Percentiles rank a stretch among this genome's conserved stretches.
phyloP scores from a whole-genome alignment of 495 filamentous ascomycete species.

The Chaetomium cochliodes region DNA sequence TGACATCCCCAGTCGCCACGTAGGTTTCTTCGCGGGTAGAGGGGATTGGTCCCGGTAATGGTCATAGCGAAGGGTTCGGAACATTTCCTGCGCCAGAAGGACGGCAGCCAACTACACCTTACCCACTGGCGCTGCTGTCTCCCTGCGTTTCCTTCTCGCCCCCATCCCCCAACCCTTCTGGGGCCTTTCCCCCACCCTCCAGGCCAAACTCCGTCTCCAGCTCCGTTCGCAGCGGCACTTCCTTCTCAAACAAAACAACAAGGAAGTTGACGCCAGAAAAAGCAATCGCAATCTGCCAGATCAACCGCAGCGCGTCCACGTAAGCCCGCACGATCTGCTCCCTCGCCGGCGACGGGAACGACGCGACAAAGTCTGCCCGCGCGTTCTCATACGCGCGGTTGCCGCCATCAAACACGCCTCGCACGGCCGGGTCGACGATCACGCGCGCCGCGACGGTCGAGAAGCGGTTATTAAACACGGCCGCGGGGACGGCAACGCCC shows the following conservation, averaged over 20 bases:
- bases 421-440: constrained; percentile 30
- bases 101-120: no score
- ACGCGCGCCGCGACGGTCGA: constrained; percentile 13
- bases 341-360: constrained; percentile 24
- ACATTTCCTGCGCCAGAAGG: no score
- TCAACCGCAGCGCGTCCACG: constrained; percentile 25
- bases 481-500: constrained; percentile 51
- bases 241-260: constrained; percentile 6
- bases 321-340: constrained; percentile 33
- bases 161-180: no score
- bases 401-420: constrained; percentile 24
- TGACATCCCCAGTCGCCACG: no score
- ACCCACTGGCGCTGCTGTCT: no score
- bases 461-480: constrained; percentile 49
- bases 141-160: no score
- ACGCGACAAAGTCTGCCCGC: constrained; percentile 17
- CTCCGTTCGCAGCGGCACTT: constrained; percentile 14
- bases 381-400: constrained; percentile 31
- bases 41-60: no score
- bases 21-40: no score
- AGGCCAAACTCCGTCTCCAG: constrained; percentile 13
- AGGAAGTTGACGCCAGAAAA: constrained; percentile 27
- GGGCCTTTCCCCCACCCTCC: neutral
- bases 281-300: constrained; percentile 35
- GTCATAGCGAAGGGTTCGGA: no score